Conservation (phyloP, 345 rosid species). For the Barbarea vulgaris region DNA sequence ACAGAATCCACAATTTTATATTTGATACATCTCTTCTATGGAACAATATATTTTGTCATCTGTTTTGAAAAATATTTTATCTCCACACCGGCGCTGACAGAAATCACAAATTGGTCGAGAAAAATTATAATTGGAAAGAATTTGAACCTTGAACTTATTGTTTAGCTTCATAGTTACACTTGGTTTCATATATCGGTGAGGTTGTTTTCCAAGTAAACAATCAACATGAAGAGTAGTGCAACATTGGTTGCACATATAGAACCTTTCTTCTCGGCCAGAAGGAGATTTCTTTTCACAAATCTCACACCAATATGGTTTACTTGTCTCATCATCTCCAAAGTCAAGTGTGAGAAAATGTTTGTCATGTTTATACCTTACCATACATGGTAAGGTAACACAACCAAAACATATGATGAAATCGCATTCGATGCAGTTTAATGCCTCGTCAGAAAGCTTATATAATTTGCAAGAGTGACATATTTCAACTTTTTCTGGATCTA, state of each 20-base stretch:
- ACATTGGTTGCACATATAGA: neutral
- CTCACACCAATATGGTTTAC: neutral
- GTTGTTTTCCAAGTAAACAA: neutral
- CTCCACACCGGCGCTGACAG: neutral
- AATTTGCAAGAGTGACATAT: neutral
- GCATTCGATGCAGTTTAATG: neutral
- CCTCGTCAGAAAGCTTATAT: too few relatives aligned
- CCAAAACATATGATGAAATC: neutral
- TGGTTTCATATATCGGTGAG: neutral
- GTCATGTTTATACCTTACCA: neutral
- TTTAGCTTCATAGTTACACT: neutral
- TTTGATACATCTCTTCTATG: too few relatives aligned
- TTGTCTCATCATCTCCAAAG: neutral
- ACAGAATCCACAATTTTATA: neutral
- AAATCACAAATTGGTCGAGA: neutral
- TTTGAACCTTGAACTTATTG: neutral
- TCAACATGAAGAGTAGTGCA: neutral
- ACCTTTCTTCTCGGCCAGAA: neutral
- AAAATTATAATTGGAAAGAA: neutral
- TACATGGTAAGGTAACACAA: neutral
- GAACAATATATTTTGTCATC: neutral
- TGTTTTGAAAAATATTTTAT: neutral
- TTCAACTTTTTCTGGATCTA: neutral
- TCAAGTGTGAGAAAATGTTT: neutral
- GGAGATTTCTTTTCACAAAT: neutral